A percentile compares a stretch with the other conserved stretches of the same genome.
phyloP scores from a whole-genome alignment of 805 yeast genomes.

The Ogataea populi-albae region DNA sequence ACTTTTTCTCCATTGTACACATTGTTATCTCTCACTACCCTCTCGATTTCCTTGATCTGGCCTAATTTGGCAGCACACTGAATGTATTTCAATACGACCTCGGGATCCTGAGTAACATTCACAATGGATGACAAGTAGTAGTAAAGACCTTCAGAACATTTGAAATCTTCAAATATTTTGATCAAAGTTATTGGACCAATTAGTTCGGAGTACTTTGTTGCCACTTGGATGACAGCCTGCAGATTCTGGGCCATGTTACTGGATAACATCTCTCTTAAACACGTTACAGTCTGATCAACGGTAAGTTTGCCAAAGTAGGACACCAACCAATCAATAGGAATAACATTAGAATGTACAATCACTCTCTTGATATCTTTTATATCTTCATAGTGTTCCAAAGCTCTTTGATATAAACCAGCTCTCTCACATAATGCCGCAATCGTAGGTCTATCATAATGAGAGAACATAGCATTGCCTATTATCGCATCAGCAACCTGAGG shows the following conservation, averaged over 20 bases:
- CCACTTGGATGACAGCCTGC: constrained; percentile 93
- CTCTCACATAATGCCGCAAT: constrained; percentile 91
- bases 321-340: constrained; percentile 93
- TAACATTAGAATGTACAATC: constrained; percentile 76
- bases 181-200: constrained; percentile 84
- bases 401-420: constrained; percentile 94
- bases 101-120: constrained; percentile 88
- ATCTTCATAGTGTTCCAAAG: constrained; percentile 93
- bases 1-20: constrained; percentile 97
- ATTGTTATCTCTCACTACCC: constrained; percentile 90
- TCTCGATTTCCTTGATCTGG: constrained; percentile 90
- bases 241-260: constrained; percentile 79
- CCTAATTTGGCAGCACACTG: constrained; percentile 90
- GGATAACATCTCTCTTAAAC: constrained; percentile 82
- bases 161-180: constrained; percentile 89
- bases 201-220: constrained; percentile 92
- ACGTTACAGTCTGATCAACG: constrained; percentile 87
- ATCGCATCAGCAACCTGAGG: constrained; percentile 99
- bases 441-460: constrained; percentile 91
- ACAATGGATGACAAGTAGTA: constrained; percentile 92
- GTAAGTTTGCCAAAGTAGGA: constrained; percentile 89
- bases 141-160: constrained; percentile 89
- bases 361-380: constrained; percentile 94
- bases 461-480: constrained; percentile 90
- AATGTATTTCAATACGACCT: constrained; percentile 93